Evolutionary conservation across 192 early-diverging fungal genomes (phyloP).

Genomic region (Rhizophagus sp.): DNA sequence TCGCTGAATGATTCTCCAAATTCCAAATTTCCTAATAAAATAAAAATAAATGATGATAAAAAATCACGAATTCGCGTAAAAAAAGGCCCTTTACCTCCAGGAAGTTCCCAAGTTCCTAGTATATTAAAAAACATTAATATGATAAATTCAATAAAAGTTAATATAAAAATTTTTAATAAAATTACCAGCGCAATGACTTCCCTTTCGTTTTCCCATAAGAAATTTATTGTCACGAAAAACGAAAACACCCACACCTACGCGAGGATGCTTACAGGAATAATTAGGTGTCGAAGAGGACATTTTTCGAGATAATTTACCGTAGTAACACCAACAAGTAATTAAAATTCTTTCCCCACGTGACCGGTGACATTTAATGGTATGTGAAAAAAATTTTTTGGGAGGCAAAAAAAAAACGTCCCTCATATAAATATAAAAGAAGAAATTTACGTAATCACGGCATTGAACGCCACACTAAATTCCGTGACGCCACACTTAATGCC

Average conservation of each 20-base stretch:
- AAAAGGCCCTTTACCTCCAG: constrained; percentile 37
- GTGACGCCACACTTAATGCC: no score
- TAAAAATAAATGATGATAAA: no score
- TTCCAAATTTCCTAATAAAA: constrained; percentile 41
- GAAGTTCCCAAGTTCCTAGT: constrained; percentile 41
- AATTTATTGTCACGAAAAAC: constrained; percentile 35
- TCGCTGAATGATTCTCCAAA: constrained; percentile 46
- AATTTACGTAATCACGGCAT: no score
- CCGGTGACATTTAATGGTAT: no score
- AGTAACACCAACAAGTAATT: no score
- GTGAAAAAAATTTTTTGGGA: no score
- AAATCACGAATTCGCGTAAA: background rate
- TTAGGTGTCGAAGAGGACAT: background rate
- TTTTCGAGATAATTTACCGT: no score
- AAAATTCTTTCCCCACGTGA: no score
- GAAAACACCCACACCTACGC: constrained; percentile 53
- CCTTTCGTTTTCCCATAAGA: constrained; percentile 50
- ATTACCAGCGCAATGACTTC: constrained; percentile 50
- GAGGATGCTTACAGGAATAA: constrained; percentile 13
- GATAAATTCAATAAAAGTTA: background rate
- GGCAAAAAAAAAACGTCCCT: no score
- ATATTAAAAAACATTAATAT: background rate
- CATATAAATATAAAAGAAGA: no score
- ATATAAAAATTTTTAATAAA: constrained; percentile 6
- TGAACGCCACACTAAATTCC: no score